phyloP scores from a whole-genome alignment of 371 early-diverging fungal species.

The Nematocida sp. region DNA sequence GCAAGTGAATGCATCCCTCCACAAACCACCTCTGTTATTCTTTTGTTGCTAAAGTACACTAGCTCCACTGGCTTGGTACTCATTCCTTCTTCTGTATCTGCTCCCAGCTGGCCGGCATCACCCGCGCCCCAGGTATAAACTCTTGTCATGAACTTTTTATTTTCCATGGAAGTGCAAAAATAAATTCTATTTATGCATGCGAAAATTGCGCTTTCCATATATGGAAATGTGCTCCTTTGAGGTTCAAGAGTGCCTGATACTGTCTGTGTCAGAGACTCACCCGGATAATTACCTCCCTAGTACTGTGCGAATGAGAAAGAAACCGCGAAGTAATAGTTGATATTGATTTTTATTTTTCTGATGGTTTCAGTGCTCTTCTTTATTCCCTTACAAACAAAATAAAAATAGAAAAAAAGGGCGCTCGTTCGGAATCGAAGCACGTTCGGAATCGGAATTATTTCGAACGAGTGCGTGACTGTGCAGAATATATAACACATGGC shows the following conservation, averaged over 20 bases:
- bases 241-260: background rate
- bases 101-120: constrained; percentile 89
- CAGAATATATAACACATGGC: no score
- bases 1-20: constrained; percentile 74
- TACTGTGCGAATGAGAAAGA: background rate
- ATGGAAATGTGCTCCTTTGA: background rate
- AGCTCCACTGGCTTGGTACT: constrained; percentile 75
- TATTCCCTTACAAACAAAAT: no score
- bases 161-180: background rate
- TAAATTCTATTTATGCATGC: background rate
- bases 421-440: no score
- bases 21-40: constrained; percentile 71
- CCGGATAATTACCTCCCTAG: background rate
- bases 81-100: constrained; percentile 77
- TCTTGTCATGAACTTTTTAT: constrained; percentile 37
- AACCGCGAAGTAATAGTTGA: background rate
- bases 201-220: background rate
- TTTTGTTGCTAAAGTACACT: constrained; percentile 72
- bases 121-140: constrained; percentile 87
- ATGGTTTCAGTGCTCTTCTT: no score
- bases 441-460: no score
- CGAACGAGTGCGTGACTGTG: no score
- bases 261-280: background rate
- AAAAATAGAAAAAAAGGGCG: no score
- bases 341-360: background rate